Evolutionary conservation across 2,329 filamentous ascomycete genomes (phyloP), one percentile per base, ranked within the genome.

Genomic region (Sporothrix humicola): DNA sequence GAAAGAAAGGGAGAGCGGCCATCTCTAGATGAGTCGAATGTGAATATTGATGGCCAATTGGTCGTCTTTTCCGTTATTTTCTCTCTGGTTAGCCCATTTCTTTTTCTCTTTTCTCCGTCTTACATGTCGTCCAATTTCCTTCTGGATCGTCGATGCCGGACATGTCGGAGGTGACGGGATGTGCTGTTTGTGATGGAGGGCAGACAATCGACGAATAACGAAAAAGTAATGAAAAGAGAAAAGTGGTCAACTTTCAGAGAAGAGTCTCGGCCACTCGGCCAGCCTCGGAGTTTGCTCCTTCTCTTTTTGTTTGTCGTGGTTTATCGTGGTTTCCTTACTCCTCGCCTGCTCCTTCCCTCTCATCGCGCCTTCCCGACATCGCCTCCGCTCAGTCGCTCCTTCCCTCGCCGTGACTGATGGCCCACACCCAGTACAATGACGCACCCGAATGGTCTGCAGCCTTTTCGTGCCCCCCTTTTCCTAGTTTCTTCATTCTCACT

Each of bases 201-300:
- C 12, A 50, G 44, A 48, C 26, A 31, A 17, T 23, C 20, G 20
- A 50, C 44, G 13, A 50, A 17, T 20, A 42, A 46, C 31, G 17
- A 56, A 44, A 37, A 37, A 37, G 31, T 2, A 37, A 37, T 37
- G 31, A 37, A 37, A 37, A 37, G 31, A 37, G 31, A 54, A n/a
- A 31, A 37, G 17, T 20, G 50, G 48, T 12, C 31, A 20, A 17
- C 15, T 20, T 17, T 6, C 17, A 31, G 7, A 37, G 31, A 37
- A 37, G 31, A 37, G n/a, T 13, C 50, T 69, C 50, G 26, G 66
- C 66, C 66, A 20, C 69, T 71, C 69, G 69, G 69, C 69, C 20
- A 31, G 52, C 54, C 42, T 71, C 69, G 69, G 69, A 44, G 17
- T 71, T 48, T 54, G 42, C 9, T 37, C 31, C 31, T 37, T 37